Evolutionary conservation across 371 early-diverging fungal genomes (phyloP).

Genomic region (Amoeboaphelidium occidentale): DNA sequence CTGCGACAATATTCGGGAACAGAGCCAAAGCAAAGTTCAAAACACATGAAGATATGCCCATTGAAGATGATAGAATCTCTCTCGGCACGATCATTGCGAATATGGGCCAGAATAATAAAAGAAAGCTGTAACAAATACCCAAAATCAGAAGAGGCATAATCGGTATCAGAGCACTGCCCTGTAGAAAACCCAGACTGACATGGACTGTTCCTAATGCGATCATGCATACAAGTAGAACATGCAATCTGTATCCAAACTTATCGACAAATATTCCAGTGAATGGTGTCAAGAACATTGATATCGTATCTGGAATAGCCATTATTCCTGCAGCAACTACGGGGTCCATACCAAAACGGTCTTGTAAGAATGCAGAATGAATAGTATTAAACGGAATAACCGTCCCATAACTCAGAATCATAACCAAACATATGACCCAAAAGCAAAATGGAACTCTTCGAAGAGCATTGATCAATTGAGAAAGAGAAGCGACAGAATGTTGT

Average conservation of each 20-base stretch:
- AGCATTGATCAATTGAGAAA: not conserved
- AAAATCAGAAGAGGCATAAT: constrained; percentile 1
- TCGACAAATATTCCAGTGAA: constrained; percentile 1
- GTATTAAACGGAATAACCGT: constrained; percentile 2
- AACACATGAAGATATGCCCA: constrained; percentile 7
- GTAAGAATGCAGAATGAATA: not conserved
- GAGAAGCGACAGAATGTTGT: not conserved
- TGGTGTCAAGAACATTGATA: not conserved
- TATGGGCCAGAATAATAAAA: not conserved
- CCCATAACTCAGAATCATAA: constrained; percentile 14
- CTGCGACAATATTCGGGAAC: constrained; percentile 25
- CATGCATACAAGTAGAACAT: constrained; percentile 19
- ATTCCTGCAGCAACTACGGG: constrained; percentile 16
- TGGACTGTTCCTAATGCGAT: constrained; percentile 10
- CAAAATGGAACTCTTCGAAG: not conserved
- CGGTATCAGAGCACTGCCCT: not conserved
- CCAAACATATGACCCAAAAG: constrained; percentile 16
- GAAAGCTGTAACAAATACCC: not conserved
- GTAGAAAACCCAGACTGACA: not conserved
- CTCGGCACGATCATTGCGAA: no score
- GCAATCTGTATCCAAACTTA: constrained; percentile 16
- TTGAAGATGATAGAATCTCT: no score
- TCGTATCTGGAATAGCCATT: constrained; percentile 12
- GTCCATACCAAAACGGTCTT: constrained; percentile 2
- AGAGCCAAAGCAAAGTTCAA: constrained; percentile 19